Evolutionary conservation across 495 filamentous ascomycete genomes (phyloP), one percentile per base, ranked within the genome.

Genomic region (Xanthoparmelia taractica): DNA sequence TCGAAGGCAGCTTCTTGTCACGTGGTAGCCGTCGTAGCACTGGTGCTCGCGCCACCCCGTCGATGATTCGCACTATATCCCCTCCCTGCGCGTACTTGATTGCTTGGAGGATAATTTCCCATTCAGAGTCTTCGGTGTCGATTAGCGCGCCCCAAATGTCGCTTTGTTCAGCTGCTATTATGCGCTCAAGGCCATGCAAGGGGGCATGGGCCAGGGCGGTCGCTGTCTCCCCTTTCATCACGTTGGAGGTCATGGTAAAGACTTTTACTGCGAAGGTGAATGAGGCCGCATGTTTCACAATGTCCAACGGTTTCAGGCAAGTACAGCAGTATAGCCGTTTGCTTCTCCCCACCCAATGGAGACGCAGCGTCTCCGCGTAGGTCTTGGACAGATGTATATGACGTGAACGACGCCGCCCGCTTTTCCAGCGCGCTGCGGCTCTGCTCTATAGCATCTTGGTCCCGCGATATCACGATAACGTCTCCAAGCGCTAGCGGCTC

Each of bases 31-130:
- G 47, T 4, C 73, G 69, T 18, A 80, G 71, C 12, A 72, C 67
- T 15, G 70, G 66, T 7, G 69, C 66, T 2, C 74, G 64, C 5
- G 75, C 60, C 10, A 82, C 67, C 18, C 75, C 75, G 55, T 81
- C 79, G n/a, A 68, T 65, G 38, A 80, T 76, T 20, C 73, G 70
- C 62, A 82, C 73, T 50, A 77, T 68, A 60, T 80, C 80, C n/a
- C 65, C 64, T 2, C 67, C 71, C 17, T 65, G 68, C 37, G 77
- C 69, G 59, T 78, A 76, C 50, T 72, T 69, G 23, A 78, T 64
- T 11, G 70, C 65, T 17, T 68, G 58, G 2, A 74, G 58, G 3
- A 73, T 73, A 50, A 78, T 72, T 0, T 31, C 10, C 41, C 41
- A 45, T n/a, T 45, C 41, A 8, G 43, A 13, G 5, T 23, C 40